Evolutionary conservation across 2,329 filamentous ascomycete genomes (phyloP).

Genomic region (Arthrobotrys megalospora): DNA sequence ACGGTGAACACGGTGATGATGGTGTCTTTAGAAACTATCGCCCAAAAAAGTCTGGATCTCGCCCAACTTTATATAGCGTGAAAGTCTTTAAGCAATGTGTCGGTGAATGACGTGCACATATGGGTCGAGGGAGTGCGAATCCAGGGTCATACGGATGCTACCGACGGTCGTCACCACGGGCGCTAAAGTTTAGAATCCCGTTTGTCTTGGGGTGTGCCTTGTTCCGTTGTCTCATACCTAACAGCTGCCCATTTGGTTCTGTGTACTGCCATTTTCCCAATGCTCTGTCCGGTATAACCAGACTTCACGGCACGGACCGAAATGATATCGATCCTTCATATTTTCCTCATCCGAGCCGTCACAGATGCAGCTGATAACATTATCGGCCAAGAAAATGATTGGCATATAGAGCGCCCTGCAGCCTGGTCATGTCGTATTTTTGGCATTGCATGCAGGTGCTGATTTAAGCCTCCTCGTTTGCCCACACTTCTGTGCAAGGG

Average conservation of each 20-base stretch:
- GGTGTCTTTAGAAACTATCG: not conserved
- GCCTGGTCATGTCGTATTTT: constrained; percentile 14
- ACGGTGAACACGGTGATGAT: not conserved
- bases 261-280: not conserved
- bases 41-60: not conserved
- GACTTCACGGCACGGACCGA: constrained; percentile 1
- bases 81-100: not conserved
- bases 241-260: not conserved
- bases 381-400: not conserved
- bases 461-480: constrained; percentile 5
- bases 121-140: constrained; percentile 1
- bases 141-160: constrained; percentile 13
- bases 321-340: not conserved
- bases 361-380: not conserved
- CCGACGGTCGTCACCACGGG: constrained; percentile 4
- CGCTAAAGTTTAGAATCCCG: constrained; percentile 17
- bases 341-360: not conserved
- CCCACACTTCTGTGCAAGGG: not conserved
- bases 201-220: constrained; percentile 46
- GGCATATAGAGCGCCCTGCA: not conserved
- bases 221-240: not conserved
- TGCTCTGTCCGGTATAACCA: not conserved
- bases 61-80: constrained; percentile 16
- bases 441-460: not conserved
- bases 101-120: not conserved